Evolutionary conservation across 2,329 filamentous ascomycete genomes (phyloP), one percentile per base, ranked within the genome.

Genomic region (Arthrobotrys musiformis): DNA sequence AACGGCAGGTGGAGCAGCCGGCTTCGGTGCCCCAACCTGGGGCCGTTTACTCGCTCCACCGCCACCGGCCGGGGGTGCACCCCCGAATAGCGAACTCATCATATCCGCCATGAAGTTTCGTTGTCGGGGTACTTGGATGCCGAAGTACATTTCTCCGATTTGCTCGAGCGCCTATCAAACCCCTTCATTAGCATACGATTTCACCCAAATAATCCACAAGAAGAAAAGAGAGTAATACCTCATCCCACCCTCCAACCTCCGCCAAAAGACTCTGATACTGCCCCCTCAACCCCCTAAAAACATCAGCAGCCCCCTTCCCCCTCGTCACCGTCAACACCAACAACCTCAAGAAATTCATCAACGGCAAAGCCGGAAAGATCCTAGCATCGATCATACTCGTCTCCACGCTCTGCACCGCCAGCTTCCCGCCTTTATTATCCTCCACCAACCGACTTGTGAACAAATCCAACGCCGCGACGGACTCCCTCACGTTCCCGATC

Each of bases 101-200:
- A 99, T 98, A 83, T 99, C 95, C 84, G 98, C 89, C 83, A 99
- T 86, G 2, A 94, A 94, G 83, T 98, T 98, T 79, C 91, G 92
- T 85, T 97, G 93, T 81, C 91, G 88, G 54, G 94, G 94, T 82
- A 93, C 91, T 85, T 90, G 89, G 83, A 99, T 96, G 37, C 90
- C 90, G 85, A 99, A 99, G 86, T 98, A 99, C 89, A 97, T 94
- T 85, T 99, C 94, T 58, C 92, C 94, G 81, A 99, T 90, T 83
- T 93, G 90, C 80, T 93, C 91, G 77, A 99, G 85, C 24, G 93
- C 88, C 80, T 81, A 52, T 58, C 42, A n/a, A 30, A 37, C 13
- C 40, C 44, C 50, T 26, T 15, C 22, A 22, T 17, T 30, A 68
- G 17, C 8, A 63, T 52, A 13, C 24, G n/a, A n/a, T 30, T 62